Conservation (phyloP, 768 basidiomycete genomes). For the Pleurotus giganteus region DNA sequence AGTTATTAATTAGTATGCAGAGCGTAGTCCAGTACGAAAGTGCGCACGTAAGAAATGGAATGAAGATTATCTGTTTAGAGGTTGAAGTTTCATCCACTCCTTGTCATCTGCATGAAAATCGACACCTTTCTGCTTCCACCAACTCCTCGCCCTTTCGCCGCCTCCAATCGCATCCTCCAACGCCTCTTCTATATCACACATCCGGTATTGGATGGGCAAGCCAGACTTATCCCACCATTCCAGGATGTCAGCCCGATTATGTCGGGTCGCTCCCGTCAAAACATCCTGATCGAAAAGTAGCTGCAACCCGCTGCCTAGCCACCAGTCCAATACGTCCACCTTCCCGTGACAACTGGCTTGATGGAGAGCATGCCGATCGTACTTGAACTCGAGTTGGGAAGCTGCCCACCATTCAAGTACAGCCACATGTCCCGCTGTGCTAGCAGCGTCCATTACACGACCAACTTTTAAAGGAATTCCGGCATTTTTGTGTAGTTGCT, state of each 20-base stretch:
- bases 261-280: constrained; percentile 74
- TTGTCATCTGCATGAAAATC: constrained; percentile 82
- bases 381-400: constrained; percentile 74
- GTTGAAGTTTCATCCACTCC: constrained; percentile 86
- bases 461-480: constrained; percentile 75
- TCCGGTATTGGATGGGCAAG: constrained; percentile 78
- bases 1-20: neutral
- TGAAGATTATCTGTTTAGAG: constrained; percentile 50
- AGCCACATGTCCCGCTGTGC: constrained; percentile 70
- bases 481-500: constrained; percentile 45
- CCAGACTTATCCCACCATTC: constrained; percentile 88
- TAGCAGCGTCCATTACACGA: constrained; percentile 83
- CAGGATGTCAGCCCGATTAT: constrained; percentile 78
- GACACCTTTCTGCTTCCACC: constrained; percentile 83
- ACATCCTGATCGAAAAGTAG: constrained; percentile 80
- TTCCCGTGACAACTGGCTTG: constrained; percentile 80
- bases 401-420: constrained; percentile 86
- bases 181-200: constrained; percentile 92
- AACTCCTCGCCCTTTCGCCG: constrained; percentile 69
- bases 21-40: constrained; percentile 17
- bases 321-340: constrained; percentile 81
- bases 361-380: constrained; percentile 73
- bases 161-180: constrained; percentile 83
- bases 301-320: constrained; percentile 75
- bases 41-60: neutral